These are phyloP conservation scores for Zoysia pacifica DNA, from an alignment of 176 grass and related monocot species.

Conservation along the genomic window DNA sequence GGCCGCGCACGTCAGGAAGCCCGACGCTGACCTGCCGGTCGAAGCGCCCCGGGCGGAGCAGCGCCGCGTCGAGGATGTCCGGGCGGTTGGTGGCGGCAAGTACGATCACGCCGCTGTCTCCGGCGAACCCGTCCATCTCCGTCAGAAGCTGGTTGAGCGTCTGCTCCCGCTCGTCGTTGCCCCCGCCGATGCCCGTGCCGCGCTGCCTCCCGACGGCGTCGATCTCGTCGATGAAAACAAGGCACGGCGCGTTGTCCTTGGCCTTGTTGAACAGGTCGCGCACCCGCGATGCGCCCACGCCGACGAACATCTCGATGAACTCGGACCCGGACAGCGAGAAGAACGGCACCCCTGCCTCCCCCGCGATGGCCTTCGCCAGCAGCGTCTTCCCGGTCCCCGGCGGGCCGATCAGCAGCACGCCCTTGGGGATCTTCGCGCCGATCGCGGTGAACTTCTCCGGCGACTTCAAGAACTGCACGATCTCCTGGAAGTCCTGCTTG, in stretches of 20 bases:
- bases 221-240: constrained; percentile 86
- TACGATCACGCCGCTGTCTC: constrained; percentile 70
- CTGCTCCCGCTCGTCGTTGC: constrained; percentile 84
- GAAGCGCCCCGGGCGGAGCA: constrained; percentile 74
- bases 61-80: constrained; percentile 72
- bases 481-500: constrained; percentile 90
- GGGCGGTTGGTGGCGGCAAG: constrained; percentile 75
- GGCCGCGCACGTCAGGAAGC: constrained; percentile 71
- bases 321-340: constrained; percentile 82
- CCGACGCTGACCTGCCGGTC: constrained; percentile 70
- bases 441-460: constrained; percentile 75
- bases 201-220: constrained; percentile 72
- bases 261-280: constrained; percentile 75
- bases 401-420: constrained; percentile 63
- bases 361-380: constrained; percentile 76
- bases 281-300: constrained; percentile 77
- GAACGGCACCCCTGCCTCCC: constrained; percentile 85
- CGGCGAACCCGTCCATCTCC: constrained; percentile 77
- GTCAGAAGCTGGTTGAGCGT: constrained; percentile 83
- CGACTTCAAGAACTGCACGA: constrained; percentile 70
- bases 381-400: constrained; percentile 79
- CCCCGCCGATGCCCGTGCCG: constrained; percentile 68
- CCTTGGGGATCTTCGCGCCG: constrained; percentile 68
- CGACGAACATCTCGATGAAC: constrained; percentile 91
- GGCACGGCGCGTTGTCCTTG: constrained; percentile 62